These are phyloP conservation scores for Moesziomyces globuligerus DNA, from an alignment of 1,284 basidiomycete genomes.

Conservation along the genomic window DNA sequence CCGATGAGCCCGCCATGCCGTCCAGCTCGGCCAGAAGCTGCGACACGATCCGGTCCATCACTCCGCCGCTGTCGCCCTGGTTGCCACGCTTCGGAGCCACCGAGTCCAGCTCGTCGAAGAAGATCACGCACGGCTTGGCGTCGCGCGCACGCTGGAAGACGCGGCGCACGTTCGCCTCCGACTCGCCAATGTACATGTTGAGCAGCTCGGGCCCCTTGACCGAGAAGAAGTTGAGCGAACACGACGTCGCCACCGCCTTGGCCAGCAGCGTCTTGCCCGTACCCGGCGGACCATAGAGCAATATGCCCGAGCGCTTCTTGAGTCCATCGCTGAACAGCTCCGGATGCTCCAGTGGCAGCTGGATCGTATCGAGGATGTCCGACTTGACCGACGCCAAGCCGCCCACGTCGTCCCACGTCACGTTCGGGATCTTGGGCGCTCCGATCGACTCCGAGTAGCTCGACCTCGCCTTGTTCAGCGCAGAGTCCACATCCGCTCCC, in stretches of 20 bases:
- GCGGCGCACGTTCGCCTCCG: slow-evolving; percentile 69
- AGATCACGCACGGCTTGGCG: slow-evolving; percentile 70
- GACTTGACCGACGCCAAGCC: slow-evolving; percentile 87
- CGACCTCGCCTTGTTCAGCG: slow-evolving; percentile 79
- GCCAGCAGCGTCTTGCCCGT: slow-evolving; percentile 70
- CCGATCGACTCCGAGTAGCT: slow-evolving; percentile 92
- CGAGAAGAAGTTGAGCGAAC: slow-evolving; percentile 70
- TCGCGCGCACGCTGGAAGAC: slow-evolving; percentile 69
- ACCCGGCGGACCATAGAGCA: slow-evolving; percentile 69
- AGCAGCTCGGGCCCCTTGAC: slow-evolving; percentile 70
- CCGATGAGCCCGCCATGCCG: slow-evolving; percentile 68
- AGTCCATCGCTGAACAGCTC: slow-evolving; percentile 91
- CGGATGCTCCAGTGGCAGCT: slow-evolving; percentile 91
- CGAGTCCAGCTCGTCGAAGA: slow-evolving; percentile 70
- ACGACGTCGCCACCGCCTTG: slow-evolving; percentile 76
- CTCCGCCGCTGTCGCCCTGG: slow-evolving; percentile 70
- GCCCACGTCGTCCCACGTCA: slow-evolving; percentile 98
- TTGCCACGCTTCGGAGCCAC: slow-evolving; percentile 70
- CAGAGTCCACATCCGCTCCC: slow-evolving; percentile 77
- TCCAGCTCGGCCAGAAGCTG: slow-evolving; percentile 70
- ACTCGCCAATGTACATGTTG: slow-evolving; percentile 71
- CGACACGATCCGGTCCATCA: slow-evolving; percentile 70
- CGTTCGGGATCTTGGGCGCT: slow-evolving; percentile 93
- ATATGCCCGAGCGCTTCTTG: slow-evolving; percentile 87
- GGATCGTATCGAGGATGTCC: slow-evolving; percentile 96